Evolutionary conservation across 495 filamentous ascomycete species (phyloP).

Genomic region (Penicillium fimorum): DNA sequence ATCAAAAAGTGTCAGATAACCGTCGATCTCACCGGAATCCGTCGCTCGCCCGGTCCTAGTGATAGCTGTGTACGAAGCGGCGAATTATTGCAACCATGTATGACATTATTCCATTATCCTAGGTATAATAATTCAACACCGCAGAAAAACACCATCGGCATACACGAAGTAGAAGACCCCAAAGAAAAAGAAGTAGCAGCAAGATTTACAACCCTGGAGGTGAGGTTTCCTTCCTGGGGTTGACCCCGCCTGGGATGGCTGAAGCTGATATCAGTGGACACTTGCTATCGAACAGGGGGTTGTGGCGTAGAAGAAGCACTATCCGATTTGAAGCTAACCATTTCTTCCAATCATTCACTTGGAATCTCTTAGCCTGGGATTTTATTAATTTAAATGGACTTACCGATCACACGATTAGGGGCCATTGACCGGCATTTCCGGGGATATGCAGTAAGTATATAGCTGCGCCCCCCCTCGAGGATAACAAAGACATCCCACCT

Average conservation of each 20-base stretch:
- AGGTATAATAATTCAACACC: neutral
- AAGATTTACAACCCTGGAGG: neutral
- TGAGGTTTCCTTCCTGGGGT: slow-evolving; percentile 9
- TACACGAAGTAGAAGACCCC: neutral
- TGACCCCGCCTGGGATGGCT: slow-evolving; percentile 15
- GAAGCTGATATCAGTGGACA: slow-evolving; percentile 17
- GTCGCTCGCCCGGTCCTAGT: slow-evolving; percentile 5
- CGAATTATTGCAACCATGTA: neutral
- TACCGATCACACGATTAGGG: neutral
- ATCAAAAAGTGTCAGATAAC: neutral
- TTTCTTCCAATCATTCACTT: neutral
- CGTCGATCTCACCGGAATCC: slow-evolving; percentile 12
- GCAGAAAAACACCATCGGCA: neutral
- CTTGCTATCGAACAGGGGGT: slow-evolving; percentile 8
- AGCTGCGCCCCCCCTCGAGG: neutral
- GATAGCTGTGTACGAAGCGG: neutral
- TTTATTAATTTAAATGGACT: neutral
- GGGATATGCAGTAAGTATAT: neutral
- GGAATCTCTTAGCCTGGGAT: neutral
- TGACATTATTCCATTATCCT: neutral
- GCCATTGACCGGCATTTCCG: neutral
- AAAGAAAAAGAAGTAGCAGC: neutral
- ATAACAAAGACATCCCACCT: neutral
- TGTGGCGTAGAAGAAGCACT: slow-evolving; percentile 19
- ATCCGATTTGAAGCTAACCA: neutral